Percentiles rank a stretch among this genome's conserved stretches.
These are phyloP conservation scores for Suillus bovinus DNA, from an alignment of 768 basidiomycete genomes.

Conservation along the genomic window DNA sequence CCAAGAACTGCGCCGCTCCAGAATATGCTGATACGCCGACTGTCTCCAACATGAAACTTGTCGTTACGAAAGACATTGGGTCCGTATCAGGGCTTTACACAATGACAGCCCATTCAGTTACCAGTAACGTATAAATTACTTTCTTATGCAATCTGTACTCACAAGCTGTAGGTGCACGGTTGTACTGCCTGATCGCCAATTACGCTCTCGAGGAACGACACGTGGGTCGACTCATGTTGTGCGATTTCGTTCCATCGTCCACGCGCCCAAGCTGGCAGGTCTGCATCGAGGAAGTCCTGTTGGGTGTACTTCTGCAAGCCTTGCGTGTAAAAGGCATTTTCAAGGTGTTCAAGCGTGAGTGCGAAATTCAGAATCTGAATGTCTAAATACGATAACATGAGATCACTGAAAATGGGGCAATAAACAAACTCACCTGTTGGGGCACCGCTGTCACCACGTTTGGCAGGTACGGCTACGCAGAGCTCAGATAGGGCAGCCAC, in stretches of 20 bases:
- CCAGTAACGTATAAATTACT: not conserved
- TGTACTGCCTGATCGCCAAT: constrained; percentile 14
- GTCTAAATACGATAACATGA: constrained; percentile 13
- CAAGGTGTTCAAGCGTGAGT: constrained; percentile 39
- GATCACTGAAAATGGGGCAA: not conserved
- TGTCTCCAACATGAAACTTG: constrained; percentile 50
- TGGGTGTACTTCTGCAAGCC: constrained; percentile 38
- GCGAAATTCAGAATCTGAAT: constrained; percentile 33
- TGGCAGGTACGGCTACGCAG: not conserved
- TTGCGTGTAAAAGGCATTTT: constrained; percentile 34
- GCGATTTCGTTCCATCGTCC: constrained; percentile 37
- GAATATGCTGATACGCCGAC: constrained; percentile 59
- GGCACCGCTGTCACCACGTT: not conserved
- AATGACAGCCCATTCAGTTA: not conserved
- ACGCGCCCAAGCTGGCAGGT: constrained; percentile 38
- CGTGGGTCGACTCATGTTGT: constrained; percentile 44
- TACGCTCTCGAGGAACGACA: constrained; percentile 37
- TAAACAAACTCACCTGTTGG: constrained; percentile 5
- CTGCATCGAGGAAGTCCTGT: constrained; percentile 38
- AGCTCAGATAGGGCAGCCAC: not conserved
- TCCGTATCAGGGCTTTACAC: constrained; percentile 42
- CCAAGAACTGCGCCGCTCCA: constrained; percentile 49
- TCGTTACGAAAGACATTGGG: constrained; percentile 42
- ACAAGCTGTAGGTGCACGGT: constrained; percentile 17
- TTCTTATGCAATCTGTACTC: not conserved